These are phyloP conservation scores for Huiozyma sinensis DNA, from an alignment of 805 yeast species.

Conservation along the genomic window DNA sequence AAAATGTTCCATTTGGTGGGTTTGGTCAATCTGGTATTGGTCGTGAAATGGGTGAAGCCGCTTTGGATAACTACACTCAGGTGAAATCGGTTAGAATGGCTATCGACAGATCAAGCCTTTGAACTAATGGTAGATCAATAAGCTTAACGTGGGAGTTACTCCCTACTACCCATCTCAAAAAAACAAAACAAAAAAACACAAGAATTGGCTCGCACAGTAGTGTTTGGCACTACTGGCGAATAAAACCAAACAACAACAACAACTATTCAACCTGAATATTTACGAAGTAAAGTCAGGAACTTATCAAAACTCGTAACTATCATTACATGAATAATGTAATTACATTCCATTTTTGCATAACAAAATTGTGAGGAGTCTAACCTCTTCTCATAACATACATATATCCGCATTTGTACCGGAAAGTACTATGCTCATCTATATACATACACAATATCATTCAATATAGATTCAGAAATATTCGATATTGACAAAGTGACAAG, in stretches of 20 bases:
- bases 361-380: background rate
- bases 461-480: no score
- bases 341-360: conserved; percentile 9
- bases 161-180: no score
- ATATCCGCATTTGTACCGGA: no score
- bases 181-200: no score
- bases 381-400: no score
- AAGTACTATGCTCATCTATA: no score
- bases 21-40: conserved; percentile 87
- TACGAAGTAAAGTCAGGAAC: conserved; percentile 12
- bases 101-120: conserved; percentile 3
- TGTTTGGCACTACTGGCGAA: no score
- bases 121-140: background rate
- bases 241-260: background rate
- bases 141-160: no score
- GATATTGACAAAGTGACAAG: no score
- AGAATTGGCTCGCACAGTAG: no score
- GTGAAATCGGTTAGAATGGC: conserved; percentile 56
- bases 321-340: conserved; percentile 14
- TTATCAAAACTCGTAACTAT: conserved; percentile 7
- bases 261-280: conserved; percentile 8
- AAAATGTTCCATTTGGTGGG: conserved; percentile 86
- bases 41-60: conserved; percentile 85
- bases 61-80: conserved; percentile 76
- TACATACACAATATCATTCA: no score